Evolutionary conservation across 1,139 yeast genomes (phyloP).

Genomic region (Hyphopichia wangnamkhiaoensis): DNA sequence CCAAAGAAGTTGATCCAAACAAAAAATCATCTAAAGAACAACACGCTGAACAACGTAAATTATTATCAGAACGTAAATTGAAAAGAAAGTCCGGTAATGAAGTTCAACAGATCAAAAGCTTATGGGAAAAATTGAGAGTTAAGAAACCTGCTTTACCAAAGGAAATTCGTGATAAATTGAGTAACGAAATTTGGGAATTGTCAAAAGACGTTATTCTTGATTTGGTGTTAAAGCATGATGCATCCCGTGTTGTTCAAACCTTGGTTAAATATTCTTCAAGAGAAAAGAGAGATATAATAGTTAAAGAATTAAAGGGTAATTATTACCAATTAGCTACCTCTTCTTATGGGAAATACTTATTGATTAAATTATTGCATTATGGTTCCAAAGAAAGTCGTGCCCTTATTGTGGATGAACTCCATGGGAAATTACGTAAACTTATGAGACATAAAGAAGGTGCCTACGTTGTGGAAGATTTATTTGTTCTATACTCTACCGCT

Average conservation of each 20-base stretch:
- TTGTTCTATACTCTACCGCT: constrained; percentile 77
- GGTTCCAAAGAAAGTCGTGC: constrained; percentile 83
- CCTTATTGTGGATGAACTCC: constrained; percentile 76
- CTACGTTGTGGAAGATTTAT: constrained; percentile 95
- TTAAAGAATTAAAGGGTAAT: constrained; percentile 69
- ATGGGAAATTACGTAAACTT: constrained; percentile 85
- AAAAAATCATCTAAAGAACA: constrained; percentile 64
- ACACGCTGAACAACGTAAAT: constrained; percentile 81
- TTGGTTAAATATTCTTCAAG: constrained; percentile 82
- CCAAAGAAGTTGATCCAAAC: constrained; percentile 33
- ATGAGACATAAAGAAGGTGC: constrained; percentile 99
- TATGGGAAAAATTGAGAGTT: constrained; percentile 92
- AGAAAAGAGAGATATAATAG: constrained; percentile 75
- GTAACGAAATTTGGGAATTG: constrained; percentile 83
- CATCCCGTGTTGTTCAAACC: constrained; percentile 94
- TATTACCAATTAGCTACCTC: constrained; percentile 85
- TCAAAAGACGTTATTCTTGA: constrained; percentile 78
- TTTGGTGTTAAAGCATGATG: constrained; percentile 92
- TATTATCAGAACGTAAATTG: constrained; percentile 79
- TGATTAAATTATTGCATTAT: constrained; percentile 87
- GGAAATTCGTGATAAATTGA: constrained; percentile 72
- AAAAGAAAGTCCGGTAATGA: constrained; percentile 83
- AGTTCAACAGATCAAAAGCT: constrained; percentile 78
- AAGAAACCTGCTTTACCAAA: constrained; percentile 82
- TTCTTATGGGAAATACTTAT: constrained; percentile 87